Evolutionary conservation across 306 rosid genomes (phyloP).

Genomic region (Fragaria ananassa): DNA sequence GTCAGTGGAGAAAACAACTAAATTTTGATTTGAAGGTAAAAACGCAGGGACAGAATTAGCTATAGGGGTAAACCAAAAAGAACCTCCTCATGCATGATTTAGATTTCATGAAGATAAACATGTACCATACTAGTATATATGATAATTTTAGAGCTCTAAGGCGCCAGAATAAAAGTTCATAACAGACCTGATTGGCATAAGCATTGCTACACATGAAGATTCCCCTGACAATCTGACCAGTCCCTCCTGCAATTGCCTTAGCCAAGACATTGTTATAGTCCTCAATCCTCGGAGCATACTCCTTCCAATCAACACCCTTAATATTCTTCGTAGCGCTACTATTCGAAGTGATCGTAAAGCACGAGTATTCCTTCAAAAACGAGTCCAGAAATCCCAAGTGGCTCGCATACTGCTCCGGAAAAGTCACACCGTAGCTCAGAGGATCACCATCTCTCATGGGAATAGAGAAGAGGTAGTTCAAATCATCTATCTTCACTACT

Average conservation of each 20-base stretch:
- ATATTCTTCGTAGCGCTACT: constrained; percentile 1
- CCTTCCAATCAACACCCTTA: constrained; percentile 76
- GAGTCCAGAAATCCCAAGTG: constrained; percentile 56
- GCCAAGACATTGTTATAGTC: constrained; percentile 74
- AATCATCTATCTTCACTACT: constrained; percentile 68
- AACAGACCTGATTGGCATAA: constrained; percentile 76
- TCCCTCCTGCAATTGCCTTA: constrained; percentile 80
- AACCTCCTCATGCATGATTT: not conserved
- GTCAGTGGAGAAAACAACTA: too few relatives aligned
- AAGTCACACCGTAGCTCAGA: constrained; percentile 84
- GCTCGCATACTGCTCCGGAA: constrained; percentile 41
- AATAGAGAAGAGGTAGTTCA: constrained; percentile 69
- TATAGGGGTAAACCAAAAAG: too few relatives aligned
- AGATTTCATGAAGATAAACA: too few relatives aligned
- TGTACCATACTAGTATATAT: not conserved
- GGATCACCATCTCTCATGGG: constrained; percentile 79
- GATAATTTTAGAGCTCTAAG: not conserved
- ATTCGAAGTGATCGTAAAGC: constrained; percentile 50
- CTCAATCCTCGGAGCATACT: constrained; percentile 86
- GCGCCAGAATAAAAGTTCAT: not conserved
- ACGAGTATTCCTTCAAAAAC: constrained; percentile 60
- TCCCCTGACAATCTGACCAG: constrained; percentile 91
- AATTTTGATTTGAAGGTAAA: too few relatives aligned
- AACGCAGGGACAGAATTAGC: too few relatives aligned
- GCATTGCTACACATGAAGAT: constrained; percentile 88